Base-by-base conservation (phyloP, 331 rosid species). In the Arachis monticola region DNA sequence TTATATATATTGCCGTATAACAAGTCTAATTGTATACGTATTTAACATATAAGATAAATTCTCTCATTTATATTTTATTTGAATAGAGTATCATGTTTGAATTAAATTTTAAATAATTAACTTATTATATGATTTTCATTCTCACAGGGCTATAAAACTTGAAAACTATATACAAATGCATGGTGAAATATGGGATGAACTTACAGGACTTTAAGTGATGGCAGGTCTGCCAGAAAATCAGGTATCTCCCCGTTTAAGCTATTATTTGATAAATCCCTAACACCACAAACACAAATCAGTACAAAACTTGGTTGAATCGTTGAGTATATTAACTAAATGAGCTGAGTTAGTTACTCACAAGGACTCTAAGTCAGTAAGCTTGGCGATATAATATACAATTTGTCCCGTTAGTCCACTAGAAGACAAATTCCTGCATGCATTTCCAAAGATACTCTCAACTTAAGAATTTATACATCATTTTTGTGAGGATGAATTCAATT, bases 261-360 rank as follows among this genome's bases (percentile, higher is more conserved):
- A 42, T 88, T 88, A 77, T 83, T 85, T 8, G 90, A 86, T 67
- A 88, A 61, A 83, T 88, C 91, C 86, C 90, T 91, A 84, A 76
- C 74, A 78, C 48, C 1, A 74, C 48, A 27, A 57, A 74, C 44
- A 8, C 67, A 48, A 35, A 51, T 70, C 1, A 9, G 3, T 48
- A 48, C 50, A 62, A 56, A 52, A 62, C 10, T 22, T 51, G 58
- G 47, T 32, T 32, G 38, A 2, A 32, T 32, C 3, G 38, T 32
- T 32, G 2, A 32, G 38, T 32, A 1, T 32, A 32, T 32, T 32
- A 32, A 32, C 38, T 17, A 17, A 17, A 17, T 17, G 22, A 17
- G 22, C 22, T 17, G 22, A 17, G 22, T 17, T 17, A 17, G 47
- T 5, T 44, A 74, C 88, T 86, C 61, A 88, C 89, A 90, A 57